A percentile compares a stretch with the other conserved stretches of the same genome.
Evolutionary conservation across 257 asterid species (phyloP).

Genomic region (Phtheirospermum japonicum): DNA sequence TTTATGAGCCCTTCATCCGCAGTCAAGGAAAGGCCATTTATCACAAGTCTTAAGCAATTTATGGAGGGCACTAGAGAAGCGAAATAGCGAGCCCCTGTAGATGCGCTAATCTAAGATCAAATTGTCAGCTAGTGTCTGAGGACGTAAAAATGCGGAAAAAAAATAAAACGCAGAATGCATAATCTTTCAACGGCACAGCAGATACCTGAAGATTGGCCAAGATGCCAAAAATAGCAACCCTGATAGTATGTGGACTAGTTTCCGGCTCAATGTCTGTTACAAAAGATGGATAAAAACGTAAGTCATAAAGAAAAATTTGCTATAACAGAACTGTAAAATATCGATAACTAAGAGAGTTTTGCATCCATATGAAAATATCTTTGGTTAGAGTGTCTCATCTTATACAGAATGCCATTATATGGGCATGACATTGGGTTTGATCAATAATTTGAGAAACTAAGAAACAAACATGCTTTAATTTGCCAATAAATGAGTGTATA

Average conservation of each 20-base stretch:
- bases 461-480: background rate
- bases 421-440: background rate
- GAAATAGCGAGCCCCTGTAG: slow-evolving; percentile 82
- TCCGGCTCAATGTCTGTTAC: slow-evolving; percentile 78
- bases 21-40: slow-evolving; percentile 77
- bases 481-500: background rate
- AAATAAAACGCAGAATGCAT: slow-evolving; percentile 12
- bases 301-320: background rate
- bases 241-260: slow-evolving; percentile 83
- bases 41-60: slow-evolving; percentile 73
- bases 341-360: background rate
- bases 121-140: slow-evolving; percentile 33
- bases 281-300: slow-evolving; percentile 9
- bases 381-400: background rate
- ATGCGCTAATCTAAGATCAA: slow-evolving; percentile 76
- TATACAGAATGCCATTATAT: background rate
- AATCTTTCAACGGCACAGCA: slow-evolving; percentile 16
- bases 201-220: slow-evolving; percentile 95
- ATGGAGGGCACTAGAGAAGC: slow-evolving; percentile 77
- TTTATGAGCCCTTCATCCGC: slow-evolving; percentile 69
- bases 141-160: background rate
- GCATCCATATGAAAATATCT: background rate
- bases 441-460: background rate
- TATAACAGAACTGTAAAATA: background rate
- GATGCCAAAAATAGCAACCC: slow-evolving; percentile 87